These are phyloP conservation scores for Melanomma pulvis-pyrius DNA, from an alignment of 495 filamentous ascomycete genomes.

Conservation along the genomic window DNA sequence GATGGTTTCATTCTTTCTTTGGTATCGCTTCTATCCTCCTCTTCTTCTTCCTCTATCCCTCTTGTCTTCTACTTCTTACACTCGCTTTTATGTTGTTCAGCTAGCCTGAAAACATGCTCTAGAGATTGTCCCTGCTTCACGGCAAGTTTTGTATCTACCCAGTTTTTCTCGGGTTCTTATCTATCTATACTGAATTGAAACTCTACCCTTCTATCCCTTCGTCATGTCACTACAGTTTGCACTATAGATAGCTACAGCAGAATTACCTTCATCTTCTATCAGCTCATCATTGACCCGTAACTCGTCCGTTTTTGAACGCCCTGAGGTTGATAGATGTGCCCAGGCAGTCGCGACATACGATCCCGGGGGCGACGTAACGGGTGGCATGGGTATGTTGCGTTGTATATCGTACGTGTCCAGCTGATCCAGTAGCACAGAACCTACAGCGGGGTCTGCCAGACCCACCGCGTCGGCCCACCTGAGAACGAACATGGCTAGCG, in stretches of 20 bases:
- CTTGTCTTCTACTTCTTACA: not conserved
- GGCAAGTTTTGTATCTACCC: not conserved
- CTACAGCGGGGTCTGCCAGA: not conserved
- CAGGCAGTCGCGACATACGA: too few species aligned
- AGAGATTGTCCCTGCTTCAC: not conserved
- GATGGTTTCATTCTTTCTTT: not conserved
- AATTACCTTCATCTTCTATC: too few species aligned
- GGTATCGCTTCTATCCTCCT: not conserved
- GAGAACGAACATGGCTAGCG: not conserved
- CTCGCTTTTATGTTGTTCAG: not conserved
- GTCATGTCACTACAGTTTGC: too few species aligned
- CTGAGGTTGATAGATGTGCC: too few species aligned
- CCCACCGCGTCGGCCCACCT: not conserved
- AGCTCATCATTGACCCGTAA: too few species aligned
- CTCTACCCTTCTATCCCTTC: not conserved
- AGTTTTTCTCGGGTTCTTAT: not conserved
- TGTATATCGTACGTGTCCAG: too few species aligned
- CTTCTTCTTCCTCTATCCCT: not conserved
- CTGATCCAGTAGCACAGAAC: too few species aligned
- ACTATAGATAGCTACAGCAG: too few species aligned
- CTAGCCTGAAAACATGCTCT: conserved; percentile 1
- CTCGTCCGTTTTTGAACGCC: too few species aligned
- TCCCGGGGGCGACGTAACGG: too few species aligned
- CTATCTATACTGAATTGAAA: not conserved
- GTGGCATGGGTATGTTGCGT: too few species aligned